Evolutionary conservation across 345 rosid species (phyloP), one percentile per base, ranked within the genome.

Genomic region (Corchorus capsularis): DNA sequence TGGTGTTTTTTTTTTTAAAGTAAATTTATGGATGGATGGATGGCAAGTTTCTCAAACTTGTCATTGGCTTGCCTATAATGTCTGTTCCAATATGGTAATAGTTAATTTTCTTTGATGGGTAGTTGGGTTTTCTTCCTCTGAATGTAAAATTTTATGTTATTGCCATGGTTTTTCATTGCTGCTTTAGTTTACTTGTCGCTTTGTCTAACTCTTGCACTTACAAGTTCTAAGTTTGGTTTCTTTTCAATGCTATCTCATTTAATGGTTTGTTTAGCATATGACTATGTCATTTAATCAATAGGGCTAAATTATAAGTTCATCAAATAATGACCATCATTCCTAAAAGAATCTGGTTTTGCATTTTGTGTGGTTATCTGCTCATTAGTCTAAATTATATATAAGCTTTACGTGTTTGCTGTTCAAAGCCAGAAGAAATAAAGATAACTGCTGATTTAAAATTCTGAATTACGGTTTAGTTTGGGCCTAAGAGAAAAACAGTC

Each of bases 21-120:
- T 27, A 27, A 27, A 27, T 27, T 41, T 19, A 35, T 54, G 63
- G n/a, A 45, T 34, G 32, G 7, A 46, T 65, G 35, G 10, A 52
- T 27, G 60, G 57, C 16, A 37, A 14, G 35, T 37, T 27, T 75
- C 52, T 45, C 12, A 45, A 45, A 19, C 52, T 5, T 46, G 39
- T 22, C 13, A 67, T 67, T 67, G 55, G 12, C 37, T 46, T 67
- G 55, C 19, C 37, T 46, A 22, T 46, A 67, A 17, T 47, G 55
- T 47, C 20, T 68, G 20, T 49, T 47, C 27, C 57, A 68, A 14
- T 68, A 7, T 49, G 12, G 15, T 22, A 19, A 50, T 66, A 27
- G 7, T 68, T 67, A 8, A 6, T 47, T 65, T 47, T 68, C 41
- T 47, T 68, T 47, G 71, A 68, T 47, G 57, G 57, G 20, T 27